Conservation (phyloP, 1,284 basidiomycete genomes). For the Xerocomus minutiporus region DNA sequence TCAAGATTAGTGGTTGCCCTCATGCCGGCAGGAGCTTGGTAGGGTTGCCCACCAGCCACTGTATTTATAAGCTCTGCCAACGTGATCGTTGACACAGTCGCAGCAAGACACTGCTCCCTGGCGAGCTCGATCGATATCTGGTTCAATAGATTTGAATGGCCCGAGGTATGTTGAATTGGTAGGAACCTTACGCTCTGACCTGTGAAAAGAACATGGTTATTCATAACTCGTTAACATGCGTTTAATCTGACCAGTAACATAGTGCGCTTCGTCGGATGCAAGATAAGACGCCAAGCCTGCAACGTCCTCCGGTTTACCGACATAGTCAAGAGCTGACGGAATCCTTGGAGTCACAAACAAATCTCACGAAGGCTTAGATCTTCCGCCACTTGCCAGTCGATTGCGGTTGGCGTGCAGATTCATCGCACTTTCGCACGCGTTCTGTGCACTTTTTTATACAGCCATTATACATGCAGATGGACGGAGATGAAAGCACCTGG, state of each 20-base stretch:
- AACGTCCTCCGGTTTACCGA: neutral
- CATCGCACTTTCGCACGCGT: neutral
- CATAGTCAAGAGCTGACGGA: neutral
- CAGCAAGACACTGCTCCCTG: no score
- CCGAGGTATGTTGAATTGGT: neutral
- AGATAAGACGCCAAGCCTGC: no score
- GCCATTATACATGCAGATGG: neutral
- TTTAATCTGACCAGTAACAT: neutral
- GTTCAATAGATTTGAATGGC: neutral
- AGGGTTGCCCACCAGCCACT: no score
- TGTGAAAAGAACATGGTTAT: neutral
- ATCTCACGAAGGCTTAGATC: neutral
- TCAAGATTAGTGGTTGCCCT: no score
- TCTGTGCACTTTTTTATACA: neutral
- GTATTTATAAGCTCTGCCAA: no score
- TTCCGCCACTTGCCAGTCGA: neutral
- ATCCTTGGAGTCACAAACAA: neutral
- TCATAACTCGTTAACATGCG: neutral
- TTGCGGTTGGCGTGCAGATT: neutral
- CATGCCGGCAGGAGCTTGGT: no score
- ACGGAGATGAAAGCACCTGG: neutral
- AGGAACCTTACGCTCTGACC: neutral
- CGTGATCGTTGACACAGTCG: no score
- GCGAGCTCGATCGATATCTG: neutral
- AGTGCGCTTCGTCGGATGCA: neutral